Percentiles rank a stretch among this genome's conserved stretches.
phyloP scores from a whole-genome alignment of 495 filamentous ascomycete species.

The Talaromyces stipitatus region DNA sequence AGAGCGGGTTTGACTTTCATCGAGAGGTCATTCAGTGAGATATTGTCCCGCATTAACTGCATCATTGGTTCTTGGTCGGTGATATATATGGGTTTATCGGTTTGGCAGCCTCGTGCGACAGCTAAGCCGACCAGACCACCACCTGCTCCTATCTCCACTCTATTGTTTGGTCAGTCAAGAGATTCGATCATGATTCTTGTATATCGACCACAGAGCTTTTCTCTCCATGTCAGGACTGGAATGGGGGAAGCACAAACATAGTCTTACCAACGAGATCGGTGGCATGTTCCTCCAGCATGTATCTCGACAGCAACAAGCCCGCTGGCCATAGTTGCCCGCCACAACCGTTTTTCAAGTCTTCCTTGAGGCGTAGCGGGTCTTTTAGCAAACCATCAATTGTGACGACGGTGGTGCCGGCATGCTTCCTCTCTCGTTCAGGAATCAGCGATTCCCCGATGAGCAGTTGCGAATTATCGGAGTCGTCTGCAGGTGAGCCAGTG shows the following conservation, averaged over 20 bases:
- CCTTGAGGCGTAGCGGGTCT: constrained; percentile 64
- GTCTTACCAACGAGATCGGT: constrained; percentile 51
- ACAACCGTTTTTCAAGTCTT: constrained; percentile 80
- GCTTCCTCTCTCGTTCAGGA: constrained; percentile 54
- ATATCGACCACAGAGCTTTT: not conserved
- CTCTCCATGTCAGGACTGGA: not conserved
- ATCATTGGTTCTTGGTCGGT: constrained; percentile 87
- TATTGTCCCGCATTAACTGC: constrained; percentile 74
- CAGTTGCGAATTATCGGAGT: constrained; percentile 22
- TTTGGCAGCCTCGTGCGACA: constrained; percentile 28
- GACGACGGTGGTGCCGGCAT: constrained; percentile 53
- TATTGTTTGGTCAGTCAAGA: constrained; percentile 26
- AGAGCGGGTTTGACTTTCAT: constrained; percentile 50
- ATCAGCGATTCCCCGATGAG: constrained; percentile 59
- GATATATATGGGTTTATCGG: constrained; percentile 49
- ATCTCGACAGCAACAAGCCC: constrained; percentile 77
- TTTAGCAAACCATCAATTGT: constrained; percentile 69
- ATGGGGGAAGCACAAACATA: constrained; percentile 54
- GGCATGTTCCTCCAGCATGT: constrained; percentile 65
- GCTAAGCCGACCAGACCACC: constrained; percentile 72
- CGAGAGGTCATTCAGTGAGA: constrained; percentile 66
- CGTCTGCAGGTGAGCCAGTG: constrained; percentile 2
- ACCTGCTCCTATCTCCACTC: constrained; percentile 87
- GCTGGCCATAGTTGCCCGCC: constrained; percentile 93
- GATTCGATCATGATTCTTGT: not conserved